phyloP scores from a whole-genome alignment of 257 asterid species.

The Penstemon newberryi region DNA sequence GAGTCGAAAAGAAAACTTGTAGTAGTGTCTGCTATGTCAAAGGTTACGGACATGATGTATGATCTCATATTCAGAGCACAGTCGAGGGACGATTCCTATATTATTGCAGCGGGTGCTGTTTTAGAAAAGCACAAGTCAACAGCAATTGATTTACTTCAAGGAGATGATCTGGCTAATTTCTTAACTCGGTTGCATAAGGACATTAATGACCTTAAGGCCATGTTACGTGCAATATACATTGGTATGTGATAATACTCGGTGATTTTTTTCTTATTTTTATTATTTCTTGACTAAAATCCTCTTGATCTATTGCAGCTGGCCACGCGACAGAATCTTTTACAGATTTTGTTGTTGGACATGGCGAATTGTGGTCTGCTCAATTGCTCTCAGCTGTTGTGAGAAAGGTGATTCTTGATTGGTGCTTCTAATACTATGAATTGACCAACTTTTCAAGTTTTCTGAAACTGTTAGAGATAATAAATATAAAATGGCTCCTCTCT shows the following conservation, averaged over 20 bases:
- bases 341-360: too few species aligned
- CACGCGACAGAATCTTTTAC: too few species aligned
- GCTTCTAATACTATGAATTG: constrained; percentile 18
- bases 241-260: constrained; percentile 49
- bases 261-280: too few species aligned
- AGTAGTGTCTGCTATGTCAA: constrained; percentile 94
- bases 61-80: constrained; percentile 84
- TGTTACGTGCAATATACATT: constrained; percentile 89
- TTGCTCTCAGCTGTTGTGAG: constrained; percentile 71
- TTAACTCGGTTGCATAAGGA: constrained; percentile 67
- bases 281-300: too few species aligned
- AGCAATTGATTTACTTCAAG: too few species aligned
- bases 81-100: constrained; percentile 69
- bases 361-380: constrained; percentile 98
- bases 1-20: constrained; percentile 74
- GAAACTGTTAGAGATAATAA: neutral
- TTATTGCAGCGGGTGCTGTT: constrained; percentile 66
- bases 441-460: constrained; percentile 13
- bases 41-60: constrained; percentile 97
- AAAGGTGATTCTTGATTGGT: constrained; percentile 56
- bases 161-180: constrained; percentile 62
- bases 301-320: too few species aligned
- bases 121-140: too few species aligned
- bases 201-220: constrained; percentile 77
- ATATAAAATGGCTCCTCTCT: too few species aligned